These are phyloP conservation scores for Aspergillus terreus DNA, from an alignment of 2,329 filamentous ascomycete genomes.

Conservation along the genomic window DNA sequence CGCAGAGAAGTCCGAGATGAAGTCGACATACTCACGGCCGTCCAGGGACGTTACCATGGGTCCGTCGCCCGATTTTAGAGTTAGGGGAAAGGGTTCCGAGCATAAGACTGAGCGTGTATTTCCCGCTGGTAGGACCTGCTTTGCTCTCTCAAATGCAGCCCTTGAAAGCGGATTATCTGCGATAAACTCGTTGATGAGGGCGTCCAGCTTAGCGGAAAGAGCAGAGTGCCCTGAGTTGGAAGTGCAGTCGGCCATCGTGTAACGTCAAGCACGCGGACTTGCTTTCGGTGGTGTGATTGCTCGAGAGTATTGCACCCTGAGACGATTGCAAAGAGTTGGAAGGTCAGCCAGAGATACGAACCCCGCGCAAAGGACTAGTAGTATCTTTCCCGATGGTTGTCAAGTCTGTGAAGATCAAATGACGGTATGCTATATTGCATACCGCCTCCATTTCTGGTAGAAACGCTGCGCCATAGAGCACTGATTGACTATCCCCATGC, in stretches of 20 bases:
- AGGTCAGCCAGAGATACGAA: no score
- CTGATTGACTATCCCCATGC: no score
- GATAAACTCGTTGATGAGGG: not conserved
- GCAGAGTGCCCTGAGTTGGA: not conserved
- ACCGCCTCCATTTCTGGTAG: no score
- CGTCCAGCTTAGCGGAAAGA: not conserved
- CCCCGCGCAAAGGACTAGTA: no score
- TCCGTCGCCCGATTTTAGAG: slow-evolving; percentile 24
- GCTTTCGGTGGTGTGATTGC: not conserved
- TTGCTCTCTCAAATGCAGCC: not conserved
- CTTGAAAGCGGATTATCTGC: not conserved
- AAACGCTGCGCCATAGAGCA: no score
- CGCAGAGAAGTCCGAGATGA: slow-evolving; percentile 62
- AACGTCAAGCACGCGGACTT: not conserved
- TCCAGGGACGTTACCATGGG: slow-evolving; percentile 31
- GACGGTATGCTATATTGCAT: no score
- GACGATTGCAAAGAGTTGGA: no score
- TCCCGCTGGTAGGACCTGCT: not conserved
- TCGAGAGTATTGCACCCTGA: not conserved
- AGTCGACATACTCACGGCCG: slow-evolving; percentile 50
- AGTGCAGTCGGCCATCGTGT: not conserved
- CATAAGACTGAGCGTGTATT: slow-evolving; percentile 18
- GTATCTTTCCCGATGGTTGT: no score
- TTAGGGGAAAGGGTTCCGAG: slow-evolving; percentile 31
- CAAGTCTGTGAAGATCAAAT: no score